A percentile compares a stretch with the other conserved stretches of the same genome.
phyloP scores from a whole-genome alignment of 2,329 filamentous ascomycete genomes.

The Pestalotiopsis sp. region DNA sequence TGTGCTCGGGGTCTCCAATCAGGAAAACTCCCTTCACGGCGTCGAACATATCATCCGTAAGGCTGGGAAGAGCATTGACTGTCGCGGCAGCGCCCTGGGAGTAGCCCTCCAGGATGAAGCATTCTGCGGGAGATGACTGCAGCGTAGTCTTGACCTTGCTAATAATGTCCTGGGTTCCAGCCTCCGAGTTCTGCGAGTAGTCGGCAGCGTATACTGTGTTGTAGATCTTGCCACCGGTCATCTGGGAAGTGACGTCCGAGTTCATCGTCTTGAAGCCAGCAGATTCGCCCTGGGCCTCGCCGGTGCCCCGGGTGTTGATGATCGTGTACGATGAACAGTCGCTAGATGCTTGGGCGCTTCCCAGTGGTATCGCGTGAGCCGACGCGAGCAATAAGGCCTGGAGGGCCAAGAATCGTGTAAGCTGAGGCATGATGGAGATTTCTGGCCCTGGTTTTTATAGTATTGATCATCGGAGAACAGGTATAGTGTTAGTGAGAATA shows the following conservation, averaged over 20 bases:
- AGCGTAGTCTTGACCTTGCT: constrained; percentile 12
- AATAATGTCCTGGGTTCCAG: constrained; percentile 15
- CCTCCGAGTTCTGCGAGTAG: constrained; percentile 12
- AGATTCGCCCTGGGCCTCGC: constrained; percentile 13
- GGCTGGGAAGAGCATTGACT: constrained; percentile 10
- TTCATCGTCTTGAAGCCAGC: constrained; percentile 13
- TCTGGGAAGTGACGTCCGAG: constrained; percentile 3
- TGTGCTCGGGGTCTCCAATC: constrained; percentile 16
- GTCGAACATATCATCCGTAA: constrained; percentile 9
- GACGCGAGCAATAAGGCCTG: background rate
- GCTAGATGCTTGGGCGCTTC: background rate
- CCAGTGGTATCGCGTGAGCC: constrained; percentile 1
- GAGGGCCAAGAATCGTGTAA: background rate
- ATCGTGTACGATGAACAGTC: constrained; percentile 15
- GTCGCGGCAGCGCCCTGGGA: constrained; percentile 16
- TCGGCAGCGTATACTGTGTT: constrained; percentile 16
- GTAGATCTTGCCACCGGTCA: constrained; percentile 13
- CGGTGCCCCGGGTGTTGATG: constrained; percentile 16
- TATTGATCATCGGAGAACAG: background rate
- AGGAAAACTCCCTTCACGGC: constrained; percentile 16
- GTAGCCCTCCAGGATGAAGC: constrained; percentile 16
- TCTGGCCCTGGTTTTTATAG: background rate
- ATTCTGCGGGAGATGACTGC: constrained; percentile 6
- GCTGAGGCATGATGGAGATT: background rate
- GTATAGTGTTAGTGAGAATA: background rate